A percentile compares a stretch with the other conserved stretches of the same genome.
phyloP scores from a whole-genome alignment of 192 early-diverging fungal genomes.

The Fimicolochytrium jonesii region DNA sequence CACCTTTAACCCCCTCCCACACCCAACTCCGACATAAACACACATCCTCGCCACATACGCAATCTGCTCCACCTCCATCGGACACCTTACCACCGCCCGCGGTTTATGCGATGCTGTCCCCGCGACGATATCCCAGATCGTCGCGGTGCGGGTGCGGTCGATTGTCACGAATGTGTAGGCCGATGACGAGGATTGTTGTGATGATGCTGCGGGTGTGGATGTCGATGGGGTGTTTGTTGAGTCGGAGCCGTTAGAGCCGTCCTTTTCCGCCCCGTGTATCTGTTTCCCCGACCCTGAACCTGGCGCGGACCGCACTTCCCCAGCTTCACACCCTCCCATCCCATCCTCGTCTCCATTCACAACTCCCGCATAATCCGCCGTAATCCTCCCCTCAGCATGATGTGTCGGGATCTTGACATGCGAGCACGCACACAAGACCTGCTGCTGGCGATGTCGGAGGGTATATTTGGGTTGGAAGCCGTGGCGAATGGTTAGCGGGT shows the following conservation, averaged over 20 bases:
- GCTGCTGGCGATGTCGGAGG: conserved; percentile 16
- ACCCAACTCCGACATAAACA: conserved; percentile 7
- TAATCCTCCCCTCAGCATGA: conserved; percentile 18
- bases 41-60: neutral
- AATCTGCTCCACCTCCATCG: conserved; percentile 9
- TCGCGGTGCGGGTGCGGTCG: conserved; percentile 28
- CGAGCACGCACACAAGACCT: conserved; percentile 8
- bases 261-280: neutral
- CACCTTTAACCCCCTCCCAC: conserved; percentile 10
- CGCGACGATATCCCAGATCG: conserved; percentile 36
- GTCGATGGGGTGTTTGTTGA: neutral
- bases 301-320: too few relatives aligned
- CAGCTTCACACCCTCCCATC: too few relatives aligned
- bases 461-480: conserved; percentile 30
- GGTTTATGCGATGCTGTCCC: conserved; percentile 5
- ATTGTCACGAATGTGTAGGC: conserved; percentile 33
- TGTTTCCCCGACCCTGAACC: too few relatives aligned
- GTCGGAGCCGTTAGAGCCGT: neutral
- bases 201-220: too few relatives aligned
- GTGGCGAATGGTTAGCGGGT: conserved; percentile 26
- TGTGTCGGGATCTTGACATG: conserved; percentile 30
- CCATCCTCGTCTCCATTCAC: neutral
- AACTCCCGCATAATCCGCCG: too few relatives aligned
- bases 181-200: neutral
- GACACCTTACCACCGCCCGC: conserved; percentile 2